Percentiles rank a stretch among this genome's conserved stretches.
phyloP scores from a whole-genome alignment of 768 basidiomycete species.

The Tylopilus plumbeoviolaceoides region DNA sequence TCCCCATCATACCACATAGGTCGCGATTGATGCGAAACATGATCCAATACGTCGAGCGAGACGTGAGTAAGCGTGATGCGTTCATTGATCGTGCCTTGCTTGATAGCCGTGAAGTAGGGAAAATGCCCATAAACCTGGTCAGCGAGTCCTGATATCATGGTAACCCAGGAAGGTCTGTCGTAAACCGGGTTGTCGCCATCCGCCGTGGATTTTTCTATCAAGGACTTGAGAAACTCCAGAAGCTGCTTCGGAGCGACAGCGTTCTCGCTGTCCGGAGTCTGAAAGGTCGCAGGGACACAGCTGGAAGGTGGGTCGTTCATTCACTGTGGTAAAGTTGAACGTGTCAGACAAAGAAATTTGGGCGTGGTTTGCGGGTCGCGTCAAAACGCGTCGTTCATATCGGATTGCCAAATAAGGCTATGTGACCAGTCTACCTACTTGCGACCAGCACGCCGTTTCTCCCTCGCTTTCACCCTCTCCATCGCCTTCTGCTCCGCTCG shows the following conservation, averaged over 20 bases:
- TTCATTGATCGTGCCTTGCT: constrained; percentile 55
- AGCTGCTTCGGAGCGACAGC: constrained; percentile 36
- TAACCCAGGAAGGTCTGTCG: constrained; percentile 45
- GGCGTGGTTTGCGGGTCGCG: neutral
- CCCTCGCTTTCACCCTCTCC: constrained; percentile 77
- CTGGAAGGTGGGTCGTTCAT: constrained; percentile 28
- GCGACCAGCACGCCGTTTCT: constrained; percentile 73
- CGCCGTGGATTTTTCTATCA: constrained; percentile 33
- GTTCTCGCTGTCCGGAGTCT: constrained; percentile 26
- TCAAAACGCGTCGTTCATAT: neutral
- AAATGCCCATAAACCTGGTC: constrained; percentile 53
- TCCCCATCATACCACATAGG: constrained; percentile 44
- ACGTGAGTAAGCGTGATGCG: constrained; percentile 52
- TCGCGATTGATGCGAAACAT: constrained; percentile 45
- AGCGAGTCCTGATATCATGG: constrained; percentile 47
- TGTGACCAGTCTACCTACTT: constrained; percentile 43
- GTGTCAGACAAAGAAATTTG: neutral
- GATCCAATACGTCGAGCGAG: constrained; percentile 51
- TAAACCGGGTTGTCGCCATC: constrained; percentile 30
- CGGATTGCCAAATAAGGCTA: constrained; percentile 5
- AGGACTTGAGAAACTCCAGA: constrained; percentile 39
- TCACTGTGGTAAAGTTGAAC: neutral
- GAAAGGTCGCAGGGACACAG: constrained; percentile 28
- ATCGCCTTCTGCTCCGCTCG: constrained; percentile 92
- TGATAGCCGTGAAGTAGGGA: constrained; percentile 46